Percentiles rank a stretch among this genome's conserved stretches.
Evolutionary conservation across 139 green algal genomes (phyloP).

Genomic region (Chlorella sp.): DNA sequence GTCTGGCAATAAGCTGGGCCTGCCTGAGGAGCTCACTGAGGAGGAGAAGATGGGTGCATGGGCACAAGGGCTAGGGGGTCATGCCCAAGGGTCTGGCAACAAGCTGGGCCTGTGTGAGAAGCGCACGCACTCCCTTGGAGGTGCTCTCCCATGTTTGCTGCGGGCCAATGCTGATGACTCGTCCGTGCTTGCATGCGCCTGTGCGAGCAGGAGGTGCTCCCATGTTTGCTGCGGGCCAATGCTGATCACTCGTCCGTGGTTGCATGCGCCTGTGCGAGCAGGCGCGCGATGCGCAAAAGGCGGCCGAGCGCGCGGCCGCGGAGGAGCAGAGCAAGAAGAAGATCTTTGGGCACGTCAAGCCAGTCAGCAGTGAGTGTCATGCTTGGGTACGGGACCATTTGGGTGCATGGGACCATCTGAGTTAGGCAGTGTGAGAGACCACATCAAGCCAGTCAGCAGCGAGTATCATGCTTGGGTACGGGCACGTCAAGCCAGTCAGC

Average conservation of each 20-base stretch:
- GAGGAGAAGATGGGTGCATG: slow-evolving; percentile 76
- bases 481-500: slow-evolving; percentile 64
- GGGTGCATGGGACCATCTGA: not conserved
- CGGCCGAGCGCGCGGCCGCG: slow-evolving; percentile 15
- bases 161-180: not conserved
- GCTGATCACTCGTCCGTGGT: not conserved
- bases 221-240: not conserved
- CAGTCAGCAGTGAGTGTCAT: slow-evolving; percentile 36
- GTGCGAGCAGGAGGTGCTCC: not conserved
- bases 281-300: slow-evolving; percentile 17
- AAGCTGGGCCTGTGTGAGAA: slow-evolving; percentile 87
- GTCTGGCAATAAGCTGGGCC: slow-evolving; percentile 78
- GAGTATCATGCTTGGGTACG: too few relatives aligned
- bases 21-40: slow-evolving; percentile 83
- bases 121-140: too few relatives aligned
- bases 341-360: slow-evolving; percentile 54
- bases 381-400: not conserved
- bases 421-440: not conserved
- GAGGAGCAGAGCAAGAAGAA: slow-evolving; percentile 37
- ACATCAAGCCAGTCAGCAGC: not conserved
- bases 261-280: not conserved
- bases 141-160: too few relatives aligned
- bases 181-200: not conserved
- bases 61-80: not conserved
- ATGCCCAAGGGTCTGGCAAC: too few relatives aligned